Evolutionary conservation across 2,329 filamentous ascomycete genomes (phyloP).

Genomic region (Tolypocladium nubicola): DNA sequence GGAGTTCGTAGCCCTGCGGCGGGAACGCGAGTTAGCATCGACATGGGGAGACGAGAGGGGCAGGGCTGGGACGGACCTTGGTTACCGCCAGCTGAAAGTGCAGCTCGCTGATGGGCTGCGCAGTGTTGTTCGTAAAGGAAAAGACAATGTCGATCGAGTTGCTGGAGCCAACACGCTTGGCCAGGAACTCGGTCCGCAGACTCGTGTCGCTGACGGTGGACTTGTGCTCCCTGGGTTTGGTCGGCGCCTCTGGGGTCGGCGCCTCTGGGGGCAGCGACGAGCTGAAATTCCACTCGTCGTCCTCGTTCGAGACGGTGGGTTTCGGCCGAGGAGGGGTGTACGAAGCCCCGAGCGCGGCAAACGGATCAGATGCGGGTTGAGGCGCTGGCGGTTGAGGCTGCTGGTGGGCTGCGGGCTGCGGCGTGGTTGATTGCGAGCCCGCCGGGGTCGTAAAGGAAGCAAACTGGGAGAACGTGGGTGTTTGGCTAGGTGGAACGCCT

Average conservation of each 20-base stretch:
- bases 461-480: conserved; percentile 42
- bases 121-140: conserved; percentile 73
- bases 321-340: conserved; percentile 12
- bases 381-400: conserved; percentile 33
- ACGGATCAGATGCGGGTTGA: conserved; percentile 36
- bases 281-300: conserved; percentile 91
- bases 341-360: conserved; percentile 34
- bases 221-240: conserved; percentile 50
- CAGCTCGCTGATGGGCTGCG: conserved; percentile 62
- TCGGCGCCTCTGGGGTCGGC: conserved; percentile 31
- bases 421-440: conserved; percentile 40
- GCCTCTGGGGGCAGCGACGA: conserved; percentile 64
- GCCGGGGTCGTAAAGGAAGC: conserved; percentile 43
- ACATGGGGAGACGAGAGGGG: not conserved
- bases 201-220: conserved; percentile 58
- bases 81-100: conserved; percentile 91
- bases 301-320: conserved; percentile 38
- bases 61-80: conserved; percentile 49
- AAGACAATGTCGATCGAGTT: conserved; percentile 60
- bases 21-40: not conserved
- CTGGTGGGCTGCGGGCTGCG: conserved; percentile 37
- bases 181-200: conserved; percentile 64
- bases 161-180: conserved; percentile 44
- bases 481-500: conserved; percentile 26
- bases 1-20: conserved; percentile 62